phyloP scores from a whole-genome alignment of 2,329 filamentous ascomycete genomes.

The Aspergillus sclerotialis region DNA sequence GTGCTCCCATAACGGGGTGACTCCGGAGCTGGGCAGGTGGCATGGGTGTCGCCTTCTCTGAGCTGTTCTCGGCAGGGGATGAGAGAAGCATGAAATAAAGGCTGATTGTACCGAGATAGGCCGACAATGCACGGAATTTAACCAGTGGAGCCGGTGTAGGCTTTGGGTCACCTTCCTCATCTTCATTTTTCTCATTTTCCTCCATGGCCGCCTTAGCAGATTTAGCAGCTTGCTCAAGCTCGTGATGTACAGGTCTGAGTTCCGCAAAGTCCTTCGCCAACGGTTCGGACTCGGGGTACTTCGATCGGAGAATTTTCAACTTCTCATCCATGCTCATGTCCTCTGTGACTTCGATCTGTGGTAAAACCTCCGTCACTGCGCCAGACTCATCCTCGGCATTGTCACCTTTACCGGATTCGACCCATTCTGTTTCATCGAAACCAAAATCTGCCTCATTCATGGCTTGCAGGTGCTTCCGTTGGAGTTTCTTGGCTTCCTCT shows the following conservation, averaged over 20 bases:
- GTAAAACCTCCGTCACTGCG: conserved; percentile 78
- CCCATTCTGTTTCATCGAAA: conserved; percentile 86
- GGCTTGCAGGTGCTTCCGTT: conserved; percentile 81
- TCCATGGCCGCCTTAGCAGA: conserved; percentile 47
- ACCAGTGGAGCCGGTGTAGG: conserved; percentile 51
- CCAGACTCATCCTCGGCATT: conserved; percentile 44
- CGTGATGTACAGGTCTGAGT: conserved; percentile 57
- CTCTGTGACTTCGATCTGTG: conserved; percentile 72
- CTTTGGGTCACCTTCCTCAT: conserved; percentile 31
- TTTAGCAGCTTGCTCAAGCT: conserved; percentile 53
- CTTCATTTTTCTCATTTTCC: too few relatives aligned
- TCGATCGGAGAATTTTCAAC: conserved; percentile 64
- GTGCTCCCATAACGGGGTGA: conserved; percentile 81
- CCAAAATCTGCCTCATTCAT: conserved; percentile 91
- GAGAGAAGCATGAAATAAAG: conserved; percentile 96
- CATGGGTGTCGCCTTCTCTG: conserved; percentile 52
- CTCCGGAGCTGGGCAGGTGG: conserved; percentile 75
- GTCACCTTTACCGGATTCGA: conserved; percentile 45
- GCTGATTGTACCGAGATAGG: conserved; percentile 77
- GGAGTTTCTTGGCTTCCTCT: conserved; percentile 75
- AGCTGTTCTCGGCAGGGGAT: conserved; percentile 56
- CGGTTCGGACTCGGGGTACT: conserved; percentile 89
- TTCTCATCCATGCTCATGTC: conserved; percentile 71
- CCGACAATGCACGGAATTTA: conserved; percentile 73
- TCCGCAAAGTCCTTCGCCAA: conserved; percentile 71